Evolutionary conservation across 495 filamentous ascomycete genomes (phyloP), one percentile per base, ranked within the genome.

Genomic region (Aspergillus bertholletiae): DNA sequence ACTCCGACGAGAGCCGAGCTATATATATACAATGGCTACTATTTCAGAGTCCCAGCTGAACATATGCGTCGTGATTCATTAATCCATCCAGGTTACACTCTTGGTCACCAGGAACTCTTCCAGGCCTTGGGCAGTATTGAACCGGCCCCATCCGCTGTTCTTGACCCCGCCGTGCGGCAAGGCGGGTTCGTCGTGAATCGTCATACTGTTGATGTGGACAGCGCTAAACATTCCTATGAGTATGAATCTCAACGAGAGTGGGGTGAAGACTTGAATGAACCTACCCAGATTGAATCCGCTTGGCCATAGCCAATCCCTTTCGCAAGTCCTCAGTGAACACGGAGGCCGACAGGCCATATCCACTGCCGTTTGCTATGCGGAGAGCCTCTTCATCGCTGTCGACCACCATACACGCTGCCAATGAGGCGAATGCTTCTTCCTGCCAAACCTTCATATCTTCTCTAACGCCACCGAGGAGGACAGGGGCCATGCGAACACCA

Each of bases 181-280:
- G 18, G 73, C 76, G 2, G 84, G 73, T 72, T 96, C 90, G 60
- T 96, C 92, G 60, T 96, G 89, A 6, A 96, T 83, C 0, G 84
- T 89, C 88, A 92, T 92, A 54, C 75, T 82, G 64, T 96, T 96
- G 63, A 96, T 91, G 69, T 96, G 91, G 22, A 96, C 88, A 26
- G 87, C 87, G 8, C 75, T 75, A 26, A 15, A 59, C 5, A 37
- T 4, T 12, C n/a, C n/a, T n/a, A 43, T 49, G 26, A 45, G 45
- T 39, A 48, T 12, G 18, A 11, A 28, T 20, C 8, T 12, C 24
- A 12, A 15, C 18, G 41, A 15, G 41, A 12, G 27, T 5, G 5
- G 13, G 30, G n/a, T 32, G n/a, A 22, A 1, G 44, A 47, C 46
- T 34, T 18, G 22, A 39, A 39, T 8, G 37, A 12, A 62, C 73